Percentiles rank a stretch among this genome's conserved stretches.
phyloP scores from a whole-genome alignment of 106 monocot species.

The Dendrobium officinale region DNA sequence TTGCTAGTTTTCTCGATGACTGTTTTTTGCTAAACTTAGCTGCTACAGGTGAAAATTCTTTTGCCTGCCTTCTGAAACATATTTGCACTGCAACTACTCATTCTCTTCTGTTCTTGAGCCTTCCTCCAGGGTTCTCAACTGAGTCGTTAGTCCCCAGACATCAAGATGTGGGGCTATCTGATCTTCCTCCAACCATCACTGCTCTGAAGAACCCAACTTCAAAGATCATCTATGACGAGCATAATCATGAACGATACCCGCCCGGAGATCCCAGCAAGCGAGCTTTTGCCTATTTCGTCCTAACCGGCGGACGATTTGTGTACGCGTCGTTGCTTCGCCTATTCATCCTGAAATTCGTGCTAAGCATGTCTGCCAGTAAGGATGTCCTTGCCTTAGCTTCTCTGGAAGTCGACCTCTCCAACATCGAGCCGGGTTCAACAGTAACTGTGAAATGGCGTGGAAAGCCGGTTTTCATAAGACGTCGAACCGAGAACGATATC shows the following conservation, averaged over 20 bases:
- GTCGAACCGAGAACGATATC: slow-evolving; percentile 58
- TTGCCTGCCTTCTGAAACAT: too few species aligned
- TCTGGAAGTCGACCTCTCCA: slow-evolving; percentile 76
- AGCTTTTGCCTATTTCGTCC: slow-evolving; percentile 76
- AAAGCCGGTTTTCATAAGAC: slow-evolving; percentile 88
- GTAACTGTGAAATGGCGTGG: slow-evolving; percentile 91
- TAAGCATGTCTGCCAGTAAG: slow-evolving; percentile 80
- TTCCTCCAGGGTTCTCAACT: slow-evolving; percentile 7
- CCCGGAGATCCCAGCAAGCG: slow-evolving; percentile 77
- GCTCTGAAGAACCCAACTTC: slow-evolving; percentile 63
- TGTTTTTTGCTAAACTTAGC: too few species aligned
- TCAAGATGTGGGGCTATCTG: slow-evolving; percentile 22
- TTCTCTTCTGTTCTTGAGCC: background rate
- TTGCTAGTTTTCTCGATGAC: too few species aligned
- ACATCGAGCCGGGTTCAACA: slow-evolving; percentile 64
- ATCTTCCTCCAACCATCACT: slow-evolving; percentile 36
- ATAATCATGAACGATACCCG: slow-evolving; percentile 69
- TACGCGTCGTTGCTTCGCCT: slow-evolving; percentile 77
- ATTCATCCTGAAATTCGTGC: slow-evolving; percentile 63
- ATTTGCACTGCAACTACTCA: too few species aligned
- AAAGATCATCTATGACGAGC: slow-evolving; percentile 57
- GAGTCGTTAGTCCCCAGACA: slow-evolving; percentile 5
- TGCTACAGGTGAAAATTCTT: too few species aligned
- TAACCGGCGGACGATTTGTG: slow-evolving; percentile 67
- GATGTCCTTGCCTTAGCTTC: slow-evolving; percentile 82